These are phyloP conservation scores for Priceomyces castillae DNA, from an alignment of 805 yeast genomes.

Conservation along the genomic window DNA sequence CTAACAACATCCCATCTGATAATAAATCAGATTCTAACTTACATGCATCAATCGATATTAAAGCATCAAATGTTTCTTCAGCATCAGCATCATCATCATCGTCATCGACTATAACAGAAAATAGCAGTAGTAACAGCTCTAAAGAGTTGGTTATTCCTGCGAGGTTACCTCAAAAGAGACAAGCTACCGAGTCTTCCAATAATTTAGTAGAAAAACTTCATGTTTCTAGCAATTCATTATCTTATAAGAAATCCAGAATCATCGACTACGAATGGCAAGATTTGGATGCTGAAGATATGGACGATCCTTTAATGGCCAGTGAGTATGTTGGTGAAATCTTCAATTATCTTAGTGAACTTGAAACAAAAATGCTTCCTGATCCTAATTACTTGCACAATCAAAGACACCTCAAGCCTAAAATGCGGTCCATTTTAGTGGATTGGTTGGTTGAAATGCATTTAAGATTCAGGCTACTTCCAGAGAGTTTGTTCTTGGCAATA, in stretches of 20 bases:
- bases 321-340: conserved; percentile 90
- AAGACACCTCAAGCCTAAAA: conserved; percentile 68
- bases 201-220: conserved; percentile 38
- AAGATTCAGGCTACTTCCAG: conserved; percentile 79
- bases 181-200: conserved; percentile 55
- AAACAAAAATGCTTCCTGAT: conserved; percentile 69
- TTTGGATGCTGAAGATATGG: conserved; percentile 64
- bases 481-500: conserved; percentile 78
- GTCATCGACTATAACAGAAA: conserved; percentile 6
- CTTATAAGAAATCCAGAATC: conserved; percentile 37
- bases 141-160: conserved; percentile 22
- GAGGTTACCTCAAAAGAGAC: conserved; percentile 48
- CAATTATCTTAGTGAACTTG: conserved; percentile 70
- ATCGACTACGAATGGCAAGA: conserved; percentile 65
- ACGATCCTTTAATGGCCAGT: conserved; percentile 82
- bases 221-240: conserved; percentile 13
- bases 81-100: conserved; percentile 4
- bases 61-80: conserved; percentile 4
- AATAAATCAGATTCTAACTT: conserved; percentile 8
- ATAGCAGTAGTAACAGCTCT: conserved; percentile 6
- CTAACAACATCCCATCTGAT: background rate
- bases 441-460: conserved; percentile 91
- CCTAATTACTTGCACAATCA: conserved; percentile 65
- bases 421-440: conserved; percentile 86
- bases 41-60: conserved; percentile 8